Conservation (phyloP, 352 stramenopile genomes). For the Elongisporangium prolatum region DNA sequence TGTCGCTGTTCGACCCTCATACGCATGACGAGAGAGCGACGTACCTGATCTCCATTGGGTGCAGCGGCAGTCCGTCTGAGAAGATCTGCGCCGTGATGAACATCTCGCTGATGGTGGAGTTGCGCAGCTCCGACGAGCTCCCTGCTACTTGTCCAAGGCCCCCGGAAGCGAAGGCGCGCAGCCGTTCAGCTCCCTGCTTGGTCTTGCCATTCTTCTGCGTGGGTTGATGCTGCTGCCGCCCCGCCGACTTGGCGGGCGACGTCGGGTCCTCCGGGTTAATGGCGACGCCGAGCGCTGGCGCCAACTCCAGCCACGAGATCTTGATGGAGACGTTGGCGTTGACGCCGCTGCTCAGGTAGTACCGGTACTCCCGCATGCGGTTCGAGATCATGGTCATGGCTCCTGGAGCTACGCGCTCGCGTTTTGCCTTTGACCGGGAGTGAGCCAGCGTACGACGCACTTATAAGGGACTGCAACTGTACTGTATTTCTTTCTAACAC, state of each 20-base stretch:
- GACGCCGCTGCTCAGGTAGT: conserved; percentile 85
- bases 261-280: conserved; percentile 25
- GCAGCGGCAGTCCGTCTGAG: conserved; percentile 73
- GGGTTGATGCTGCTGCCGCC: conserved; percentile 1
- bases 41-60: conserved; percentile 78
- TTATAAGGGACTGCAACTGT: background rate
- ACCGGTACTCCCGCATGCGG: conserved; percentile 86
- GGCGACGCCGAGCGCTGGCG: conserved; percentile 40
- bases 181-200: background rate
- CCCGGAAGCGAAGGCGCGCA: conserved; percentile 23
- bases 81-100: conserved; percentile 88
- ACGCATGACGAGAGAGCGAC: background rate
- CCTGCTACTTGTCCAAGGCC: conserved; percentile 55
- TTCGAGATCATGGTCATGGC: conserved; percentile 30
- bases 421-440: background rate
- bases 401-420: background rate
- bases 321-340: conserved; percentile 78
- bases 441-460: background rate
- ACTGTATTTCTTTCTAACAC: background rate
- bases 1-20: too few species aligned
- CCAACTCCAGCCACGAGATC: conserved; percentile 71
- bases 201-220: conserved; percentile 1
- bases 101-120: conserved; percentile 81
- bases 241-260: conserved; percentile 3
- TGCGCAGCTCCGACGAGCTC: conserved; percentile 69